These are phyloP conservation scores for Cladosporium sp. DNA, from an alignment of 2,329 filamentous ascomycete genomes.

Conservation along the genomic window DNA sequence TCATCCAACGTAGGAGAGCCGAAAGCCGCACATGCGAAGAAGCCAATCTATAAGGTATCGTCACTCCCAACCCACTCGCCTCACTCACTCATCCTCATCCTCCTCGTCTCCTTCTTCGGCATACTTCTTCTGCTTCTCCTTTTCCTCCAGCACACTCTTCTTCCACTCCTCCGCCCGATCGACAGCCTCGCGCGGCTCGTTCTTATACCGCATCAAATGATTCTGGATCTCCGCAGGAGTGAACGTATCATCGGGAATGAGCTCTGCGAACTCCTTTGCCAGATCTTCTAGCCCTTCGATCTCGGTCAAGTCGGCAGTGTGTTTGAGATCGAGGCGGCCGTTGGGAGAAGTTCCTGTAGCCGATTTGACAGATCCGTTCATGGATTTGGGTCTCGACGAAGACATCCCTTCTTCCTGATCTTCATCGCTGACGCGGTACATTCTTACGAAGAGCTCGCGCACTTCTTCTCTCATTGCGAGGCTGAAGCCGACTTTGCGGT, in stretches of 20 bases:
- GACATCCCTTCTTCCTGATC: not conserved
- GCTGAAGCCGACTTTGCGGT: constrained; percentile 61
- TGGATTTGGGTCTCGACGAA: not conserved
- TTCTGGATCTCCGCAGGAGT: constrained; percentile 53
- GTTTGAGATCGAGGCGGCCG: not conserved
- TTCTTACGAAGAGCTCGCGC: constrained; percentile 39
- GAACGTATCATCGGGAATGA: constrained; percentile 45
- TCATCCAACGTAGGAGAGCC: no score
- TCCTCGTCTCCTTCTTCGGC: not conserved
- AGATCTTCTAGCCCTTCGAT: constrained; percentile 35
- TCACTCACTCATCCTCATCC: not conserved
- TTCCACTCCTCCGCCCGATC: constrained; percentile 42
- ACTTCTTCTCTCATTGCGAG: constrained; percentile 40
- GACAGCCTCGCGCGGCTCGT: constrained; percentile 44
- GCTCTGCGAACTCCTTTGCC: constrained; percentile 42
- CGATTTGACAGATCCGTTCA: not conserved
- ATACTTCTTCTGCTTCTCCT: constrained; percentile 17
- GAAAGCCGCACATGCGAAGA: no score
- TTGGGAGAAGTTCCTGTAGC: not conserved
- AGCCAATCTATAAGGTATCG: no score
- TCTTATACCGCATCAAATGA: constrained; percentile 49
- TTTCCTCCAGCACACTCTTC: constrained; percentile 28
- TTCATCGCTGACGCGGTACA: constrained; percentile 29
- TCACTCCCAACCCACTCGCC: not conserved
- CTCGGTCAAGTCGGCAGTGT: constrained; percentile 13